A percentile compares a stretch with the other conserved stretches of the same genome.
Conservation (phyloP, 148 eudicot genomes). For the Rhododendron vialii region DNA sequence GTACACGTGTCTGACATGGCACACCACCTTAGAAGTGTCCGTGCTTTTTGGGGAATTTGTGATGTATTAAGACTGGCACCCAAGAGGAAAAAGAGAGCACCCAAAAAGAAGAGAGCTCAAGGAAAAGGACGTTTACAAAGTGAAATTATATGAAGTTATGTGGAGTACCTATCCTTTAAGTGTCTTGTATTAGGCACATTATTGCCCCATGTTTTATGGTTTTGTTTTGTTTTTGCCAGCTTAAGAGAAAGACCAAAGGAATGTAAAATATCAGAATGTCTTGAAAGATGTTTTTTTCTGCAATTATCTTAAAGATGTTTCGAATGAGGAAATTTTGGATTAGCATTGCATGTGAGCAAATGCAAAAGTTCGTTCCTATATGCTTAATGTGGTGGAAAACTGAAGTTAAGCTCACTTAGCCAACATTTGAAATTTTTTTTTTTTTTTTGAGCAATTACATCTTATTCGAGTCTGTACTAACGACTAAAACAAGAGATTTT, state of each 20-base stretch:
- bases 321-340: background rate
- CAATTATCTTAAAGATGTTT: background rate
- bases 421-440: background rate
- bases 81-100: background rate
- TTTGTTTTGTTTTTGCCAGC: background rate
- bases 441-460: background rate
- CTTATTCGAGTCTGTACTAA: background rate
- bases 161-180: background rate
- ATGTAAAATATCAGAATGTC: background rate
- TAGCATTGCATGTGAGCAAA: background rate
- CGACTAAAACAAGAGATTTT: conserved; percentile 3
- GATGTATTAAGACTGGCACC: background rate
- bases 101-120: background rate
- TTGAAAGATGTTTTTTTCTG: background rate
- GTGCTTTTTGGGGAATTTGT: background rate
- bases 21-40: background rate
- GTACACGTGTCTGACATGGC: background rate
- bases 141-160: background rate
- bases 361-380: background rate
- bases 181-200: background rate
- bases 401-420: background rate
- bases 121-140: background rate
- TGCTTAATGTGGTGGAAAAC: background rate
- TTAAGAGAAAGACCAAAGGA: background rate
- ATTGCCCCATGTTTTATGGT: background rate